Percentiles rank a stretch among this genome's conserved stretches.
Conservation (phyloP, 495 filamentous ascomycete species). For the Wilcoxina mikolae region DNA sequence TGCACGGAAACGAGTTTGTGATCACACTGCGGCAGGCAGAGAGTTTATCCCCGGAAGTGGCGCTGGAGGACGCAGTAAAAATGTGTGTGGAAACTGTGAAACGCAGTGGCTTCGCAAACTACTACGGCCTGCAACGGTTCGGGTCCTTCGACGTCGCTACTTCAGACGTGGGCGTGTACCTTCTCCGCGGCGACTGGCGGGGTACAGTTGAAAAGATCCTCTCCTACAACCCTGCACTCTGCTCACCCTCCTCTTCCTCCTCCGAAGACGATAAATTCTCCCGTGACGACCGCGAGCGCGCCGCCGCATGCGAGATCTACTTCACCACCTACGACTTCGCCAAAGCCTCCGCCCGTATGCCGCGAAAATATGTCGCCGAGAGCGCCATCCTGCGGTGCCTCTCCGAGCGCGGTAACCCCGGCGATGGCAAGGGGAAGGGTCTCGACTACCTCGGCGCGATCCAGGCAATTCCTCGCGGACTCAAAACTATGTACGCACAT, state of each 20-base stretch:
- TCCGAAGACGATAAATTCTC: slow-evolving; percentile 35
- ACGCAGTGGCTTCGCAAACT: slow-evolving; percentile 77
- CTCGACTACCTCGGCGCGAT: slow-evolving; percentile 66
- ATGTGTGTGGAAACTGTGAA: slow-evolving; percentile 40
- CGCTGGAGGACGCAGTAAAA: slow-evolving; percentile 39
- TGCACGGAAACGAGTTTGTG: slow-evolving; percentile 77
- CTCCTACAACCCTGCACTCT: slow-evolving; percentile 41
- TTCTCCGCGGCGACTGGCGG: slow-evolving; percentile 66
- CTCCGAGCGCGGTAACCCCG: slow-evolving; percentile 19
- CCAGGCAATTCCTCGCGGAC: slow-evolving; percentile 54
- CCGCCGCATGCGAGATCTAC: slow-evolving; percentile 60
- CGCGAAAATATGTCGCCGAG: slow-evolving; percentile 70
- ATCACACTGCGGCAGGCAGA: slow-evolving; percentile 68
- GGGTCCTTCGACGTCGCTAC: slow-evolving; percentile 64
- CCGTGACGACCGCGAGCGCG: slow-evolving; percentile 60
- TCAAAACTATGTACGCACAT: slow-evolving; percentile 88
- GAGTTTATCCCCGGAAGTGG: slow-evolving; percentile 26
- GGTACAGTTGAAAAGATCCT: slow-evolving; percentile 63
- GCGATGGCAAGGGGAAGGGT: slow-evolving; percentile 15
- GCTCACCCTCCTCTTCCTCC: slow-evolving; percentile 31
- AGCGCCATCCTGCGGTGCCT: slow-evolving; percentile 61
- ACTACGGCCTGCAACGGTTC: slow-evolving; percentile 90
- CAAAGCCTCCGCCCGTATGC: slow-evolving; percentile 51
- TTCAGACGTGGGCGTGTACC: slow-evolving; percentile 63
- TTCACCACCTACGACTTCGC: slow-evolving; percentile 39